Evolutionary conservation across 169 alveolate species (phyloP), one percentile per base, ranked within the genome.

Genomic region (Plasmodium blacklocki): DNA sequence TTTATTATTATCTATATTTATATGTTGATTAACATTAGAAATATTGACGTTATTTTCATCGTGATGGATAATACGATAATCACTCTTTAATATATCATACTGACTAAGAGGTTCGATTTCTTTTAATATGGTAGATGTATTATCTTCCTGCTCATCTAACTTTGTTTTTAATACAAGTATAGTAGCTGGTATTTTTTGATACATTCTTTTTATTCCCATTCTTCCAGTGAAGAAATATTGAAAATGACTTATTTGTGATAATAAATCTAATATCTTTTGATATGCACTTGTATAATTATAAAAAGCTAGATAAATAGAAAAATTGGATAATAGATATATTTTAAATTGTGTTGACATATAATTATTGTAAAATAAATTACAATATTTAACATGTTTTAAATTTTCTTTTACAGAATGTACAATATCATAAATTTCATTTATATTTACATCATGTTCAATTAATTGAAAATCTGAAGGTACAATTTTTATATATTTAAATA

Each of bases 181-280:
- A 6, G 96, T 88, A 1, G 88, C 91, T 45, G 80, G 93, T n/a
- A 29, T 47, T 29, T 64, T 74, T 26, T 94, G 96, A 56, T 93
- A 74, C 68, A 90, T 94, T 68, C 96, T 74, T 50, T 94, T 78
- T 18, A 94, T 88, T 2, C 96, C 96, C 92, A 94, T 59, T 9
- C 91, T 56, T 18, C 96, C 96, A 9, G 96, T 94, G 70, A 94
- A 94, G 19, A 86, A 50, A 47, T 88, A 93, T 11, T 60, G 52
- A 75, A 94, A 93, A 26, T 87, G 83, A 75, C 93, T 73, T 52
- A 68, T 18, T 43, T 74, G 64, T 2, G 95, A 72, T 29, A 93
- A 62, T 21, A 88, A 26, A 4, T 75, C 67, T 23, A 73, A 23
- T 15, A 94, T 15, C 8, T 59, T 74, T 19, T 91, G 68, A 56